phyloP scores from a whole-genome alignment of 371 early-diverging fungal genomes.

The Apophysomyces sp. region DNA sequence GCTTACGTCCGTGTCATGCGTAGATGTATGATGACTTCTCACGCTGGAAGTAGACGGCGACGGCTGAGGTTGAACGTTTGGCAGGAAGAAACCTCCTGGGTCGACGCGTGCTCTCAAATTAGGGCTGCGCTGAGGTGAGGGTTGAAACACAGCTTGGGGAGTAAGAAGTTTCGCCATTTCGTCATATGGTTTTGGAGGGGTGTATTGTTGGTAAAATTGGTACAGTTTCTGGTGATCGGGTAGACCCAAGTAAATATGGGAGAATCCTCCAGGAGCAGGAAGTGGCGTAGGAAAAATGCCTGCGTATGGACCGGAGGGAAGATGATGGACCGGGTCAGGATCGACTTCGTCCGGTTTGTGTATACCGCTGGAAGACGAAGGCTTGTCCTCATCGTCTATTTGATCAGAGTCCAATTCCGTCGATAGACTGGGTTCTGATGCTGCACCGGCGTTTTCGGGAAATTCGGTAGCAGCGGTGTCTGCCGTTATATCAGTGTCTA shows the following conservation, averaged over 20 bases:
- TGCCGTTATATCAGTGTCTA: not conserved
- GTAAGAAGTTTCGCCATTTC: slow-evolving; percentile 24
- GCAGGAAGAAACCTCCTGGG: slow-evolving; percentile 20
- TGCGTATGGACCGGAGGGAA: not conserved
- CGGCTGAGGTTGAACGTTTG: not conserved
- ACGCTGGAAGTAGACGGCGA: not conserved
- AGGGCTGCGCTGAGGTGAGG: slow-evolving; percentile 6
- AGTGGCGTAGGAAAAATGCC: not conserved
- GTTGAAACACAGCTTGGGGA: slow-evolving; percentile 18
- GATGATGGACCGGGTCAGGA: not conserved
- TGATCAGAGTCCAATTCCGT: not conserved
- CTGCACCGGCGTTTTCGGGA: not conserved
- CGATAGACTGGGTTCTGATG: not conserved
- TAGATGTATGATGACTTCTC: not conserved
- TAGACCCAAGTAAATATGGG: slow-evolving; percentile 8
- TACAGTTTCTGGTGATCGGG: slow-evolving; percentile 37
- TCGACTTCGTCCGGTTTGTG: slow-evolving; percentile 10
- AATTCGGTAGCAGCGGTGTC: not conserved
- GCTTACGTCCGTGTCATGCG: not conserved
- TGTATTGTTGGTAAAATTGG: slow-evolving; percentile 40
- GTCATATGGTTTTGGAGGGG: slow-evolving; percentile 40
- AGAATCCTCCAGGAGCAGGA: slow-evolving; percentile 10
- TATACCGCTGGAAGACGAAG: not conserved
- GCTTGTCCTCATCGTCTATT: slow-evolving; percentile 2
- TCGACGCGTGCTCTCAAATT: slow-evolving; percentile 8